Evolutionary conservation across 768 basidiomycete genomes (phyloP).

Genomic region (Boletus sp.): DNA sequence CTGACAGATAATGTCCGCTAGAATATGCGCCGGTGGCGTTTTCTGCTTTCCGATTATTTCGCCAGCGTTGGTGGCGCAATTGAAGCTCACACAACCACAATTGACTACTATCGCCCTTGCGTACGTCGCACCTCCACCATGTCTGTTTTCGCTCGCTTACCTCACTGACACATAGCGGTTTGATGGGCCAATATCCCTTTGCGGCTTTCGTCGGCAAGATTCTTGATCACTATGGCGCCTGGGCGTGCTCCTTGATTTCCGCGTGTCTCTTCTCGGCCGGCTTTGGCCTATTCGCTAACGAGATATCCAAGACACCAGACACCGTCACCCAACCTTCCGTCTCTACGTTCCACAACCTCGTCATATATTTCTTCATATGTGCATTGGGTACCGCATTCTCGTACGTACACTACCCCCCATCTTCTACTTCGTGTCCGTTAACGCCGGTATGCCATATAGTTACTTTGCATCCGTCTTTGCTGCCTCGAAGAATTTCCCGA

Average conservation of each 20-base stretch:
- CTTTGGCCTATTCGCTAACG: conserved; percentile 61
- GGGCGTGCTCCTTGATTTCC: conserved; percentile 62
- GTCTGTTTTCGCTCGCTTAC: not conserved
- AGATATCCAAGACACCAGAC: conserved; percentile 49
- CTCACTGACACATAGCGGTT: conserved; percentile 48
- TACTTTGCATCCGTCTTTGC: conserved; percentile 77
- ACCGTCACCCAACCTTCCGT: conserved; percentile 36
- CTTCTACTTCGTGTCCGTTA: not conserved
- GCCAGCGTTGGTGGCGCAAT: conserved; percentile 54
- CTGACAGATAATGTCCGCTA: conserved; percentile 23
- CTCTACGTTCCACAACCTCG: conserved; percentile 51
- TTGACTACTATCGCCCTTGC: conserved; percentile 75
- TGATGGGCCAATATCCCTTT: conserved; percentile 80
- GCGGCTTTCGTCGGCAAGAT: conserved; percentile 67
- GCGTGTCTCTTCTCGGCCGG: conserved; percentile 57
- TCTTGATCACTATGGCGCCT: conserved; percentile 66
- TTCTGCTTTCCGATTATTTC: conserved; percentile 78
- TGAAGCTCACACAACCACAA: conserved; percentile 72
- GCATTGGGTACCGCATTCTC: conserved; percentile 72
- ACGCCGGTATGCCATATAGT: conserved; percentile 23
- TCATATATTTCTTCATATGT: conserved; percentile 57
- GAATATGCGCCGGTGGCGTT: conserved; percentile 76
- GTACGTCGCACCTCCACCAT: conserved; percentile 48
- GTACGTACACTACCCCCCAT: conserved; percentile 41
- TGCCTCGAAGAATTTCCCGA: conserved; percentile 68